Evolutionary conservation across 2,329 filamentous ascomycete genomes (phyloP), one percentile per base, ranked within the genome.

Genomic region (Claviceps pazoutovae): DNA sequence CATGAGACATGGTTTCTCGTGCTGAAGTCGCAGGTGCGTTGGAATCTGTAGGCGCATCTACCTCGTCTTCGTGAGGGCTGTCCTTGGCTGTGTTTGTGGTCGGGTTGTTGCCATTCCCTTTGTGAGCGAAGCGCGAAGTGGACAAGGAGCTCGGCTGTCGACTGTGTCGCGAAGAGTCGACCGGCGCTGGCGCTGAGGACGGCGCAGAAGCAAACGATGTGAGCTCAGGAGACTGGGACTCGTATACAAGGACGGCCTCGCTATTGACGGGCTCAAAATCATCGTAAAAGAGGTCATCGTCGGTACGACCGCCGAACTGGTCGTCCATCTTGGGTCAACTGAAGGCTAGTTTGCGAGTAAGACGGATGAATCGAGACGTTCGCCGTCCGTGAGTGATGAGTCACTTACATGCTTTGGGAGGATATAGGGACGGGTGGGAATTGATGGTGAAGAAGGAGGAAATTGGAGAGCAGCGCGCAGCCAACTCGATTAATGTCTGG

Each of bases 271-370:
- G 77, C 62, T 81, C 78, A 53, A 81, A 79, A 59, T 82, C 78
- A 57, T 82, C 79, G 54, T 75, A 74, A 61, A 82, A 82, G 54
- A 82, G 71, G 60, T 80, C 78, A 57, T 82, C 79, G 59, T 82
- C 78, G 46, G 78, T 81, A 19, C 78, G 71, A 47, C 77, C 78
- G 54, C 74, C 72, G 57, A 80, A 81, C 59, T 81, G 78, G 56
- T 81, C 78, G 21, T 80, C 77, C 78, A 80, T 80, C 11, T 34
- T 42, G 23, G 11, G 23, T 34, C 4, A 42, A 37, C 21, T 36
- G 13, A 48, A 39, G 21, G 14, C 19, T 26, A n/a, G 23, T 50
- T 38, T 49, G 21, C 9, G 16, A 5, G 21, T 41, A n/a, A 41
- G 46, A 17, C 8, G 9, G 19, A 13, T 16, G 8, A 41, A 48